Base-by-base conservation (phyloP, 176 grass and related monocot species). In the Oryza glumipatula region DNA sequence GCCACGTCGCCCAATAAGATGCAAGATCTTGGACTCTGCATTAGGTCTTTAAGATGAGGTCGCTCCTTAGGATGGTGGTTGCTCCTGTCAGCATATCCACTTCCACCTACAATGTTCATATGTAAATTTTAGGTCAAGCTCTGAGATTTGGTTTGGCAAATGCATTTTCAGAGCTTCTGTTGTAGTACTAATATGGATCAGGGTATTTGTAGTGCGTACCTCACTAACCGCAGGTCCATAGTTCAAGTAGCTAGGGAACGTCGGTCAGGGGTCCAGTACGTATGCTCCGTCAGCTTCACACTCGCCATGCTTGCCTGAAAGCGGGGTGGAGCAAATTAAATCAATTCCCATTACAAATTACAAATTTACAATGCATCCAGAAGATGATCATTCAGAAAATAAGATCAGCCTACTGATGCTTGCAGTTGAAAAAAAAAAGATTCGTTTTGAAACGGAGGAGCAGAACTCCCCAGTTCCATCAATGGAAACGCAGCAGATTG, bases 221-320 rank as follows among this genome's bases (percentile, higher is more conserved):
- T 97, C 94, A 65, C 94, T 97, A 14, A 73, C 60, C 36, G 80
- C 89, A 28, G 91, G 92, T 68, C 94, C 94, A n/a, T 97, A 97
- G 82, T 97, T 97, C 65, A 97, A 66, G 71, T 97, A 97, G 17
- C 26, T 72, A 1, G 0, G 9, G 48, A 87, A 88, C 28, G 76
- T 68, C 38, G 49, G 43, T 97, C 85, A 72, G 94, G 92, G 10
- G 33, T 87, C 85, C 85, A 97, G 41, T 84, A 90, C 19, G 85
- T 72, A 30, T 93, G 92, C 0, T 89, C 89, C 5, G 94, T 82
- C 67, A 97, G 80, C 67, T 91, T 92, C 13, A 97, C 87, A 54
- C 51, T 83, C 68, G 73, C 87, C 85, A 78, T 67, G 22, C 17
- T 73, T 43, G 94, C 94, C 94, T 96, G 76, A 51, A 83, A 70